Percentiles rank a stretch among this genome's conserved stretches.
These are phyloP conservation scores for Solanum infundibuliforme DNA, from an alignment of 257 asterid species.

Conservation along the genomic window DNA sequence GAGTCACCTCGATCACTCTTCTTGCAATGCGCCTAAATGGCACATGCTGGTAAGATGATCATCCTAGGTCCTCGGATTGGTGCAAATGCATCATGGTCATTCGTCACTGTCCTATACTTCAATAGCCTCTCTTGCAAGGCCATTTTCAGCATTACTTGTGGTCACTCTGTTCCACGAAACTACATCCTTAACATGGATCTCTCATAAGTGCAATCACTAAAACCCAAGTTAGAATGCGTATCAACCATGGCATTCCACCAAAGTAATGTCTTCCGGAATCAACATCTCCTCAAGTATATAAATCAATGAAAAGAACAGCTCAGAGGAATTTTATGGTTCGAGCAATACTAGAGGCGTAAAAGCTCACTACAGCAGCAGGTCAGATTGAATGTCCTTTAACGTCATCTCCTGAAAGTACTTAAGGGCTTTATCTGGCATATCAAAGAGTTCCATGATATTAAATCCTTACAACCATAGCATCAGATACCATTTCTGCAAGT, in stretches of 20 bases:
- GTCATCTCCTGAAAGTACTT: constrained; percentile 34
- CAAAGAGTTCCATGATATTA: constrained; percentile 62
- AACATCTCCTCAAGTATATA: constrained; percentile 36
- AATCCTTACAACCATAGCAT: constrained; percentile 38
- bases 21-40: constrained; percentile 66
- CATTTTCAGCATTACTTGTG: constrained; percentile 65
- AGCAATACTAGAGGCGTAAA: constrained; percentile 45
- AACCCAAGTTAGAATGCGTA: constrained; percentile 64
- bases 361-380: constrained; percentile 49
- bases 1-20: constrained; percentile 38
- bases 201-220: constrained; percentile 31
- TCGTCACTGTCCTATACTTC: constrained; percentile 29
- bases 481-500: constrained; percentile 37
- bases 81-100: constrained; percentile 13
- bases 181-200: constrained; percentile 38
- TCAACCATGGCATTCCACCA: constrained; percentile 57
- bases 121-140: constrained; percentile 54
- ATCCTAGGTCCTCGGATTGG: constrained; percentile 60
- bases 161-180: constrained; percentile 74
- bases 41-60: constrained; percentile 49
- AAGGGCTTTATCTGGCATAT: constrained; percentile 29
- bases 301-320: constrained; percentile 53
- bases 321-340: constrained; percentile 28
- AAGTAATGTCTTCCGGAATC: constrained; percentile 24
- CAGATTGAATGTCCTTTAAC: constrained; percentile 30